Conservation (phyloP, 2,329 filamentous ascomycete genomes). For the Clonostachys sp. region DNA sequence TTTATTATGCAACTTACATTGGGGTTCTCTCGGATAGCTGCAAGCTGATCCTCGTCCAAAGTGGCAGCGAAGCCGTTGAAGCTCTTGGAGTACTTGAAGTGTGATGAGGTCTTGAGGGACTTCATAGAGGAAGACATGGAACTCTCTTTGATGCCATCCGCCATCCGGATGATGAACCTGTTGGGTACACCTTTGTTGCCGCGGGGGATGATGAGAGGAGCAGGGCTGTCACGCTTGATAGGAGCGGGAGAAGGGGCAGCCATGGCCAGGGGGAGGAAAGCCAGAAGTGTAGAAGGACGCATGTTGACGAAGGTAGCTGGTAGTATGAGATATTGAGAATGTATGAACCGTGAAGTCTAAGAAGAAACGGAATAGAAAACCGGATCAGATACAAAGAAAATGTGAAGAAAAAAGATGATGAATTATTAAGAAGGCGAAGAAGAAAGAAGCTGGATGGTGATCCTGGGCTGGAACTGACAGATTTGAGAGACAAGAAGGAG, state of each 20-base stretch:
- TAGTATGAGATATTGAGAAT: too few relatives aligned
- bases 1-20: slow-evolving; percentile 3
- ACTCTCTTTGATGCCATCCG: slow-evolving; percentile 5
- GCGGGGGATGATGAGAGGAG: slow-evolving; percentile 9
- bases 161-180: slow-evolving; percentile 19
- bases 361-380: too few relatives aligned
- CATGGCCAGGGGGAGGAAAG: slow-evolving; percentile 19
- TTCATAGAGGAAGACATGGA: slow-evolving; percentile 6
- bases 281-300: slow-evolving; percentile 20
- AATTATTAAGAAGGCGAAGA: too few relatives aligned
- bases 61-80: slow-evolving; percentile 13
- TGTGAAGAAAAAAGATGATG: too few relatives aligned
- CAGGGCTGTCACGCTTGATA: slow-evolving; percentile 16
- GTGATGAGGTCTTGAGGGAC: slow-evolving; percentile 8
- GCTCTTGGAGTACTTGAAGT: slow-evolving; percentile 11
- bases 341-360: too few relatives aligned
- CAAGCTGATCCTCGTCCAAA: slow-evolving; percentile 9
- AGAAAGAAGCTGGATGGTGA: too few relatives aligned
- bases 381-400: too few relatives aligned
- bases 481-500: too few relatives aligned
- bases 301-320: slow-evolving; percentile 6
- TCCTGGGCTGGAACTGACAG: too few relatives aligned
- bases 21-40: slow-evolving; percentile 10
- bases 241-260: slow-evolving; percentile 12
- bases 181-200: slow-evolving; percentile 8